These are phyloP conservation scores for Podospora tetraspora DNA, from an alignment of 495 filamentous ascomycete species.

Conservation along the genomic window DNA sequence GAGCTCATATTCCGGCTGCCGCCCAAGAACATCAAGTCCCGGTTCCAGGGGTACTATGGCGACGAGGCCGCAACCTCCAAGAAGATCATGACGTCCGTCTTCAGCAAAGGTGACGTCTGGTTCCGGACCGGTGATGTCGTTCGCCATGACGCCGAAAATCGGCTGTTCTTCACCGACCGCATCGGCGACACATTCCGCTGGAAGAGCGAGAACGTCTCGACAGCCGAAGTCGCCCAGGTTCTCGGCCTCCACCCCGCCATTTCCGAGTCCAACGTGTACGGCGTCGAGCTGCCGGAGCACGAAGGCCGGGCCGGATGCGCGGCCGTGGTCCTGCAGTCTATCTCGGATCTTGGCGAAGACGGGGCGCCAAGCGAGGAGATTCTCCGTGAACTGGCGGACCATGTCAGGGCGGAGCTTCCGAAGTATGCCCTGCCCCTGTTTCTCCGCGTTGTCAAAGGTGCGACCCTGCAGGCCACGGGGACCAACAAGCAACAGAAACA, in stretches of 20 bases:
- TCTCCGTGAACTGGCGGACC: constrained; percentile 54
- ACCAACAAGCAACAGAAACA: constrained; percentile 88
- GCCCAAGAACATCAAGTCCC: constrained; percentile 52
- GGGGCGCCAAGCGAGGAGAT: constrained; percentile 32
- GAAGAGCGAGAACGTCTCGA: constrained; percentile 92
- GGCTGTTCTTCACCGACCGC: constrained; percentile 81
- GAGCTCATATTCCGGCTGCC: constrained; percentile 77
- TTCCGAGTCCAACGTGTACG: constrained; percentile 82
- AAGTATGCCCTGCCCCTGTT: constrained; percentile 76
- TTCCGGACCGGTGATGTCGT: constrained; percentile 86
- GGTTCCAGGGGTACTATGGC: constrained; percentile 84
- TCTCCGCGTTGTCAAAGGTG: constrained; percentile 55
- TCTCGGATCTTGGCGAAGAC: constrained; percentile 22
- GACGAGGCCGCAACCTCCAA: constrained; percentile 67
- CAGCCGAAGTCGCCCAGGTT: constrained; percentile 73
- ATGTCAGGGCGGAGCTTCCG: constrained; percentile 55
- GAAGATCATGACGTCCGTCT: constrained; percentile 76
- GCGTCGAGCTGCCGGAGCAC: constrained; percentile 73
- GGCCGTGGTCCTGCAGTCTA: constrained; percentile 52
- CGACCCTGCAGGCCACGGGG: constrained; percentile 59
- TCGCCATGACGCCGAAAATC: constrained; percentile 62
- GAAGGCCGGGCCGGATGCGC: constrained; percentile 87
- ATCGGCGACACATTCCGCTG: constrained; percentile 94
- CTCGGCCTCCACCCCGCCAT: constrained; percentile 63
- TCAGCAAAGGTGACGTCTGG: constrained; percentile 76